Evolutionary conservation across 208 protist genomes (phyloP).

Genomic region (Wallacemonas sp.): DNA sequence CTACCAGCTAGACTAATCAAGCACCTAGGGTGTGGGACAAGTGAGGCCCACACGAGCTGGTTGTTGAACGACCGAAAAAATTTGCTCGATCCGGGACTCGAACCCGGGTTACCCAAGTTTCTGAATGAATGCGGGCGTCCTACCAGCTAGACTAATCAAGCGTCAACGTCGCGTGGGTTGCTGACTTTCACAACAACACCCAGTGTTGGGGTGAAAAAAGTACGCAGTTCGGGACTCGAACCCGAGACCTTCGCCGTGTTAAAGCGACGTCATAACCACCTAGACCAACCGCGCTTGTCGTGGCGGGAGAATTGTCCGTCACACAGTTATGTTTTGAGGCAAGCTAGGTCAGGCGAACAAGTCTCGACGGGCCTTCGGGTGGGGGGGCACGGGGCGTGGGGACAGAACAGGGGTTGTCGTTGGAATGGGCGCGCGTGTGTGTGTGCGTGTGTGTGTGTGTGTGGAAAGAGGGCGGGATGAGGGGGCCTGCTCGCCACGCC

Average conservation of each 20-base stretch:
- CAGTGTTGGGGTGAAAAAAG: neutral
- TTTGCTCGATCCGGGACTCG: conserved; percentile 1
- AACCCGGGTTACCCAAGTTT: conserved; percentile 3
- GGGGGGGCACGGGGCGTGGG: too few species aligned
- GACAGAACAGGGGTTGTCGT: too few species aligned
- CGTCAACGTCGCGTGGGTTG: conserved; percentile 12
- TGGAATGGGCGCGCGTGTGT: too few species aligned
- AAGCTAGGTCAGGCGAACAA: too few species aligned
- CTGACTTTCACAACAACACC: conserved; percentile 19
- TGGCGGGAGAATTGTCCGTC: too few species aligned
- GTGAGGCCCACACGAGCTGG: conserved; percentile 9
- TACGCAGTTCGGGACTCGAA: conserved; percentile 31
- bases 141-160: conserved; percentile 27
- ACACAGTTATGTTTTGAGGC: too few species aligned
- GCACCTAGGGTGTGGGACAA: too few species aligned
- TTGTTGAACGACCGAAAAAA: conserved; percentile 12
- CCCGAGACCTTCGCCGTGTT: conserved; percentile 92
- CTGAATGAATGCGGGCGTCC: neutral
- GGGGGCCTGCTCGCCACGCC: neutral
- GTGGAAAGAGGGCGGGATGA: neutral
- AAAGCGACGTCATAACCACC: conserved; percentile 93
- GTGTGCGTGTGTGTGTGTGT: too few species aligned
- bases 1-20: conserved; percentile 25
- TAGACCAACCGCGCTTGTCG: conserved; percentile 86
- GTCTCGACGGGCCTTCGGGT: too few species aligned